These are phyloP conservation scores for Clonostachys sp. DNA, from an alignment of 2,329 filamentous ascomycete species.

Conservation along the genomic window DNA sequence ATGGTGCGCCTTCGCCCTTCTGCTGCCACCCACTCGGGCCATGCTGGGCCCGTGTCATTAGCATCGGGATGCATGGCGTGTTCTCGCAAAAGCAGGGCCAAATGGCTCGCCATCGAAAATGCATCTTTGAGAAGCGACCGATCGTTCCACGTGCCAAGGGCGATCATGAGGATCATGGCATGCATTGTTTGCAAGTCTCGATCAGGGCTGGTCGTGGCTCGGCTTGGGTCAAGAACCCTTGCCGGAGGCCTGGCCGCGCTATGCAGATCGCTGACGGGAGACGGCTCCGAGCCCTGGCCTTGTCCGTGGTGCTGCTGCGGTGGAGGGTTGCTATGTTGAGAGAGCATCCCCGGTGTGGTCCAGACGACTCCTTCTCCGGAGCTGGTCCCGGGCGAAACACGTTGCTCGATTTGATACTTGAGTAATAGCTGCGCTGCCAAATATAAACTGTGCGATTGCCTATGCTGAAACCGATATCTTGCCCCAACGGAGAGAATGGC, in stretches of 20 bases:
- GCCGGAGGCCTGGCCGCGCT: no score
- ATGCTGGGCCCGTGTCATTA: constrained; percentile 12
- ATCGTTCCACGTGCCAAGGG: background rate
- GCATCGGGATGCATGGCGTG: no score
- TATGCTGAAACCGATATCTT: background rate
- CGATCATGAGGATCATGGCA: background rate
- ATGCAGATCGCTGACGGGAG: no score
- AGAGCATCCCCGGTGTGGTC: background rate
- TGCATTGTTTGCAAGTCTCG: background rate
- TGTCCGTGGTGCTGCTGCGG: no score
- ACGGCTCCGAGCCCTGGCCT: no score
- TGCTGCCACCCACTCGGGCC: constrained; percentile 55
- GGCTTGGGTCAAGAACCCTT: no score
- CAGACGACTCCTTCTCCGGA: background rate
- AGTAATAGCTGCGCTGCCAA: background rate
- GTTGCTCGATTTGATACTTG: background rate
- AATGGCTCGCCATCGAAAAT: no score
- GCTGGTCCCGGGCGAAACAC: no score
- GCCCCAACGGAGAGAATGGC: background rate
- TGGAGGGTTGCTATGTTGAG: background rate
- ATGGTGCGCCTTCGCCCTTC: constrained; percentile 56
- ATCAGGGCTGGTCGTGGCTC: no score
- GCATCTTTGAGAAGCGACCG: no score
- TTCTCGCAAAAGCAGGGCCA: no score
- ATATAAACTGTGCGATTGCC: background rate